Evolutionary conservation across 441 rosid genomes (phyloP), one percentile per base, ranked within the genome.

Genomic region (Populus hybrid): DNA sequence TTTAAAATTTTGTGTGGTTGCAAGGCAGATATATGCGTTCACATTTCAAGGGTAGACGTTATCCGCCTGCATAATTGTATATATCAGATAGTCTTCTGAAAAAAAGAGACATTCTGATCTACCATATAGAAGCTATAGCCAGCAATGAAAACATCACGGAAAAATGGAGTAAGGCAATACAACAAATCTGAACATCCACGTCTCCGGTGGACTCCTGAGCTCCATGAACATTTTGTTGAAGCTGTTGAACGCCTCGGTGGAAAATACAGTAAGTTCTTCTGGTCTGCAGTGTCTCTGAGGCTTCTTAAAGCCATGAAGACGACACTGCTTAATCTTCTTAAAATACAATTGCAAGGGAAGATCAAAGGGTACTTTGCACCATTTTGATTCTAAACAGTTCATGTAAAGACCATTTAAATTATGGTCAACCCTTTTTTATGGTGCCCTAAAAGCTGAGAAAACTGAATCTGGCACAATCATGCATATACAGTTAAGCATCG

Each of bases 141-240:
- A 70, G 40, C 38, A 53, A 74, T 81, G 81, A 75, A 40, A 28
- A 26, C 16, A 64, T 76, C 81, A 28, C 82, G 38, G 50, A 64
- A 66, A 76, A 67, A 30, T 9, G 75, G 75, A 57, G 80, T 82
- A 21, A 81, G 89, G 66, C 80, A 26, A 18, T 87, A 87, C 84
- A 80, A 59, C 66, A 87, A 85, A 71, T 85, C 89, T 12, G 76
- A 83, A 24, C 40, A 71, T 76, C 88, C 86, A 0, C 88, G 88
- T 7, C 74, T 87, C 40, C 80, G 86, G 18, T 87, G 89, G 89
- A 83, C 86, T 26, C 82, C 83, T 5, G 85, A 80, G 75, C 89
- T 87, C 78, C 89, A 87, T 69, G 69, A 75, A 16, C 84, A 67
- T 42, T 87, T 87, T 59, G 28, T 81, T 61, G 82, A 73, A 50